phyloP scores from a whole-genome alignment of 2,329 filamentous ascomycete species.

The Colletotrichum phormii region DNA sequence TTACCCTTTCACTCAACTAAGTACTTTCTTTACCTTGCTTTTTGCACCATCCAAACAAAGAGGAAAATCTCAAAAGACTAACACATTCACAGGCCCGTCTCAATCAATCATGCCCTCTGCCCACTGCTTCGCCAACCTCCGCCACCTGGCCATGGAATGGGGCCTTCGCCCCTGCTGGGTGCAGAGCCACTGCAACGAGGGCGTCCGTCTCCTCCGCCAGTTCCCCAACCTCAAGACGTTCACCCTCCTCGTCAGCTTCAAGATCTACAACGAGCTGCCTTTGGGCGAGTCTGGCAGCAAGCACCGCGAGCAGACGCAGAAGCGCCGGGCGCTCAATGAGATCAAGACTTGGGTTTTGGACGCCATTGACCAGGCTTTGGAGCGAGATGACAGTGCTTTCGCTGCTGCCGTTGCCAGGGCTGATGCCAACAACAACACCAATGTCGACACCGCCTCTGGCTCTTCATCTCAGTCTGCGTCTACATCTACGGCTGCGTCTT shows the following conservation, averaged over 20 bases:
- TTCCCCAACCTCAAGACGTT: slow-evolving; percentile 17
- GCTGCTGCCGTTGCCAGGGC: background rate
- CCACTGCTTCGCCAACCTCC: slow-evolving; percentile 15
- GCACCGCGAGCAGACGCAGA: slow-evolving; percentile 11
- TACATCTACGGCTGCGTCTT: background rate
- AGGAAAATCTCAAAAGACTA: background rate
- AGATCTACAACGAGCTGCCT: background rate
- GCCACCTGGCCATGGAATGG: slow-evolving; percentile 34
- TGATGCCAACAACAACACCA: too few species aligned
- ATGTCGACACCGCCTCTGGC: too few species aligned
- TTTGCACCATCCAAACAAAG: too few species aligned
- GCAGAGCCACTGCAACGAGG: background rate
- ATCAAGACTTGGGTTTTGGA: slow-evolving; percentile 15
- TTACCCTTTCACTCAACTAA: background rate
- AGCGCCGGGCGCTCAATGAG: background rate
- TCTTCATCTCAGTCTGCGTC: too few species aligned
- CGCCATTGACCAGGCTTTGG: background rate
- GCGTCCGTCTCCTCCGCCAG: slow-evolving; percentile 11
- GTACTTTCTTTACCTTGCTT: background rate
- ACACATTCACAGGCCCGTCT: background rate
- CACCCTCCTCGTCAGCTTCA: slow-evolving; percentile 27
- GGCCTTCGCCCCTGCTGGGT: slow-evolving; percentile 31
- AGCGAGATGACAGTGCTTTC: background rate
- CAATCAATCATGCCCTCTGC: background rate
- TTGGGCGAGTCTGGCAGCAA: background rate